phyloP scores from a whole-genome alignment of 2,329 filamentous ascomycete genomes.

The Ophiocordyceps robertsii region DNA sequence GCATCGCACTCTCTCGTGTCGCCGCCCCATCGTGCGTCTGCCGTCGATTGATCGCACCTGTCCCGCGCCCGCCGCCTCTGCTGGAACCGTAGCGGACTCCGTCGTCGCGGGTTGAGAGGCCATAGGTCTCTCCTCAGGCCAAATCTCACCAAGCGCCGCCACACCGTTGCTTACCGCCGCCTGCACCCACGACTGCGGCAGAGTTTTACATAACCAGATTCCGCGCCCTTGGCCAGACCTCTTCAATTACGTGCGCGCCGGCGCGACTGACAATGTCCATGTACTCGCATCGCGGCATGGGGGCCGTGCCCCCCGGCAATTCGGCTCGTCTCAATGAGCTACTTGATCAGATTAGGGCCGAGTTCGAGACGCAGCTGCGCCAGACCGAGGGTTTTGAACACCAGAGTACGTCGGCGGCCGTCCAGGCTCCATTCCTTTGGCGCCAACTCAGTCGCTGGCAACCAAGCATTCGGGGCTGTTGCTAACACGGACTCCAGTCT shows the following conservation, averaged over 20 bases:
- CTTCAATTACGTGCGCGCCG: not conserved
- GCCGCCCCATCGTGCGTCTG: not conserved
- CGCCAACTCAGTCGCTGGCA: not conserved
- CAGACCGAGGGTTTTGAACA: constrained; percentile 82
- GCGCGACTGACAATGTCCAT: constrained; percentile 44
- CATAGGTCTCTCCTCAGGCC: not conserved
- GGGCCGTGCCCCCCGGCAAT: constrained; percentile 46
- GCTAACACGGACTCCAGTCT: constrained; percentile 43
- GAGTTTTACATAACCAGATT: not conserved
- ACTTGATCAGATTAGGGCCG: constrained; percentile 76
- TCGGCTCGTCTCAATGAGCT: constrained; percentile 71
- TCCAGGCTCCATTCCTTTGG: not conserved
- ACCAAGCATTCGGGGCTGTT: not conserved
- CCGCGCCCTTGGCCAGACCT: not conserved
- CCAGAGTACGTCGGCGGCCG: constrained; percentile 54
- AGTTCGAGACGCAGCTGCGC: constrained; percentile 77
- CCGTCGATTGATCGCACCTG: not conserved
- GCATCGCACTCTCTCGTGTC: not conserved
- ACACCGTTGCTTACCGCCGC: not conserved
- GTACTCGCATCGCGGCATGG: constrained; percentile 85
- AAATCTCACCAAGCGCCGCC: not conserved
- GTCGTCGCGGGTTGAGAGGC: not conserved
- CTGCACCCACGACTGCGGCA: not conserved
- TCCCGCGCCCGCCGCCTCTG: not conserved
- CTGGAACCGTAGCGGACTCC: not conserved